Evolutionary conservation across 2,329 filamentous ascomycete species (phyloP), one percentile per base, ranked within the genome.

Genomic region (Cladosporium colombiae): DNA sequence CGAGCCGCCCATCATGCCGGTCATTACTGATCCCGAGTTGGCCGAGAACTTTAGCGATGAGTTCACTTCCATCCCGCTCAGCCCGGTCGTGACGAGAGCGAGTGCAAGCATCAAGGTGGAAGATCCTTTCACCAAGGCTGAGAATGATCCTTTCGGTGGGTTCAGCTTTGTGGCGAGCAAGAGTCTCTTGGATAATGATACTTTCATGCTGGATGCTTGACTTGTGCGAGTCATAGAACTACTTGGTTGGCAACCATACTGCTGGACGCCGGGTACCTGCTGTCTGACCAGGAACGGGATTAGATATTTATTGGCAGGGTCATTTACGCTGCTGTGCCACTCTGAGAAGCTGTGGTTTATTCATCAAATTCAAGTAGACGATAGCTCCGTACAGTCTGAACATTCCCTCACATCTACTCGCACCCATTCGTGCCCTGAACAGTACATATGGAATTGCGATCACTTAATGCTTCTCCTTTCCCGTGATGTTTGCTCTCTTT

Each of bases 41-140:
- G 95, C 95, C 0, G 96, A 99, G 85, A 99, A 99, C 80, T 99
- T 99, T 79, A 87, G 91, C 0, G 83, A 84, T n/a, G 93, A 97
- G 76, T 99, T 99, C 77, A 99, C 94, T 0, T 88, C 91, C 64
- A 79, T 97, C 68, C 86, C 91, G 3, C 83, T 98, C 62, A 96
- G 91, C 76, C 92, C 93, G 6, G 83, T 91, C 1, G 75, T 88
- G 62, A 68, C 60, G 68, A 71, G 65, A 52, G 62, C 37, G 65
- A 73, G 21, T 60, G 62, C 49, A 68, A 55, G 50, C 35, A 35
- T 56, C n/a, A 31, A 63, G 37, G 49, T 70, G 64, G 61, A 67
- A 60, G 67, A 66, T 29, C 33, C 56, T 21, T 65, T 67, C 61
- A 44, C 59, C 16, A 67, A 66, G 16, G 74, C 70, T 25, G 79